Evolutionary conservation across 75 land plant species (phyloP).

Genomic region (Selaginella tamariscina): DNA sequence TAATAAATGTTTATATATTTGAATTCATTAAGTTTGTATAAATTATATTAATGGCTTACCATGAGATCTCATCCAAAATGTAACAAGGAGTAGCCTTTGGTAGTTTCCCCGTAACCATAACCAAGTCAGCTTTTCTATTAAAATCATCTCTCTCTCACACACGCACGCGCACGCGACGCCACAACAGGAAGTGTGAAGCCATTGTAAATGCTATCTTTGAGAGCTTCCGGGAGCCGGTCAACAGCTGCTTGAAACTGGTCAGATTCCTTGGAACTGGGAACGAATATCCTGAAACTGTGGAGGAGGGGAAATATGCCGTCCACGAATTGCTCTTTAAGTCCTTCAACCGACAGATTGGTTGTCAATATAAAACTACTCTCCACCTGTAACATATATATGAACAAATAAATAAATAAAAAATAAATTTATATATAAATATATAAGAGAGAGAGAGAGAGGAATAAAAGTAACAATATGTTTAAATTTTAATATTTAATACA

Average conservation of each 20-base stretch:
- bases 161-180: not conserved
- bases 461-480: not conserved
- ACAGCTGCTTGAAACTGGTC: constrained; percentile 46
- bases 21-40: not conserved
- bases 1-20: not conserved
- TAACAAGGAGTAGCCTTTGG: constrained; percentile 61
- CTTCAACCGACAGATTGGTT: constrained; percentile 69
- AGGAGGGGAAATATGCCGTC: constrained; percentile 59
- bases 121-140: not conserved
- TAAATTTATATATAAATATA: too few relatives aligned
- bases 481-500: not conserved
- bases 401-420: not conserved
- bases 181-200: constrained; percentile 67
- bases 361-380: constrained; percentile 53
- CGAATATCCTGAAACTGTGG: constrained; percentile 54
- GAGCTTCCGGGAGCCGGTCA: constrained; percentile 58
- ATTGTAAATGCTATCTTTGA: constrained; percentile 48
- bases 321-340: constrained; percentile 84
- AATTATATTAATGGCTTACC: constrained; percentile 33
- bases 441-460: too few relatives aligned
- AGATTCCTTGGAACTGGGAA: constrained; percentile 55
- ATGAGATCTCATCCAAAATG: constrained; percentile 87
- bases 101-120: not conserved
- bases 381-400: constrained; percentile 37
- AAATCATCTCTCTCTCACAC: too few relatives aligned